Evolutionary conservation across 2,329 filamentous ascomycete species (phyloP).

Genomic region (Xylariaceae sp.): DNA sequence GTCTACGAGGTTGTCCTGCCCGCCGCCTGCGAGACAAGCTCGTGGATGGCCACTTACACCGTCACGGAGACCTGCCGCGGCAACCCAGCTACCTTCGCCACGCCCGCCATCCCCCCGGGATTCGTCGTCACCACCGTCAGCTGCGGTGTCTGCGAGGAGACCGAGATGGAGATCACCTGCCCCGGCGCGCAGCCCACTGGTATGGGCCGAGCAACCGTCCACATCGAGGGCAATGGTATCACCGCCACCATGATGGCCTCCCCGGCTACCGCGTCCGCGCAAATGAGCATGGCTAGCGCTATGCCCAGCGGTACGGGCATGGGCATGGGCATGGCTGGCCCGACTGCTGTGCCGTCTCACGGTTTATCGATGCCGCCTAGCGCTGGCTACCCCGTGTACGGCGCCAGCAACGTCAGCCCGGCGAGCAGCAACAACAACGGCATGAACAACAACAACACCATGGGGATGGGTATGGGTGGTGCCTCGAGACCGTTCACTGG

Average conservation of each 20-base stretch:
- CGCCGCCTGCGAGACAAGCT: conserved; percentile 36
- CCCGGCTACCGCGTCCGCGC: conserved; percentile 18
- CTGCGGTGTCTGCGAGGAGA: conserved; percentile 32
- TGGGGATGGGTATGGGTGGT: conserved; percentile 7
- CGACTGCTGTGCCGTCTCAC: conserved; percentile 7
- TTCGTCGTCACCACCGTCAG: conserved; percentile 37
- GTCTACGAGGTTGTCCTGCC: conserved; percentile 35
- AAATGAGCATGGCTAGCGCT: not conserved
- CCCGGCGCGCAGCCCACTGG: conserved; percentile 32
- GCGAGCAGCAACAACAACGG: not conserved
- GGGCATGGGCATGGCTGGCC: not conserved
- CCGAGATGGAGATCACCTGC: conserved; percentile 35
- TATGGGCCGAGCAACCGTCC: conserved; percentile 24
- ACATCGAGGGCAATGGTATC: conserved; percentile 35
- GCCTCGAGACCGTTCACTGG: conserved; percentile 21
- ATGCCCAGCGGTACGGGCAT: not conserved
- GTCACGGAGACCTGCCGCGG: conserved; percentile 35
- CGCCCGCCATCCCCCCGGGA: conserved; percentile 33
- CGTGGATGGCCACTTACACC: conserved; percentile 40
- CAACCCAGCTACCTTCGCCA: conserved; percentile 28
- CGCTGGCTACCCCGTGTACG: not conserved
- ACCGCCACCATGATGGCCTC: conserved; percentile 28
- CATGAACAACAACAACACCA: conserved; percentile 21
- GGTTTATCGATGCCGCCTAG: not conserved
- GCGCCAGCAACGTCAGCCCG: not conserved